Evolutionary conservation across 2,329 filamentous ascomycete species (phyloP), one percentile per base, ranked within the genome.

Genomic region (Fusarium sterilihyphosum): DNA sequence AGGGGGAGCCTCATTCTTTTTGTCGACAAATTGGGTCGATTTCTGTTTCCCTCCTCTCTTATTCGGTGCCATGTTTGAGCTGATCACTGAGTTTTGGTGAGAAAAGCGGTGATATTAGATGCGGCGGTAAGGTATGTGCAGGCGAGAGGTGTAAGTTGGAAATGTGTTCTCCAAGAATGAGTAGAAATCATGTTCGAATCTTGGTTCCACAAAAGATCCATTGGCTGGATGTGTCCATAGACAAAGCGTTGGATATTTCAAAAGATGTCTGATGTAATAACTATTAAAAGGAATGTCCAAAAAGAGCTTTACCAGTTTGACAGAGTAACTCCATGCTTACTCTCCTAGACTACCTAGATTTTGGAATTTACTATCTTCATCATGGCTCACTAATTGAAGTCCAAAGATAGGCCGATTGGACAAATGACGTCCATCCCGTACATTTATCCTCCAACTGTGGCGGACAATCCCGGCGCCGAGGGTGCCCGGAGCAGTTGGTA

Each of bases 1-100:
- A 2, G 91, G 91, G 13, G 86, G 86, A 9, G 81, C 79, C 29
- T 67, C 73, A 68, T 81, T 70, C 80, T 69, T 78, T 76, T 44
- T 76, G 70, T 38, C 76, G 59, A 37, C 77, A 69, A 70, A 62
- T 71, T 77, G 72, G 75, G 66, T 26, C 63, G 40, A 73, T 43
- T 72, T 82, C 80, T 66, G 78, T 66, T 83, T 84, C 47, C 75
- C 80, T 24, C 76, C 57, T 70, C 78, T 80, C 79, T 85, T 82
- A 52, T 78, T 61, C 9, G 83, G 80, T 57, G 80, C 80, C 81
- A 83, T 82, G 56, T 38, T 65, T n/a, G 37, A 17, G 20, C 29
- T 22, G 46, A 31, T 46, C n/a, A 35, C 14, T 50, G 20, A 41
- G 57, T 38, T 54, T 53, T 47, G 44, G 50, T 49, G 35, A 50